Conservation (phyloP, 2,329 filamentous ascomycete genomes). For the Madurella mycetomatis region DNA sequence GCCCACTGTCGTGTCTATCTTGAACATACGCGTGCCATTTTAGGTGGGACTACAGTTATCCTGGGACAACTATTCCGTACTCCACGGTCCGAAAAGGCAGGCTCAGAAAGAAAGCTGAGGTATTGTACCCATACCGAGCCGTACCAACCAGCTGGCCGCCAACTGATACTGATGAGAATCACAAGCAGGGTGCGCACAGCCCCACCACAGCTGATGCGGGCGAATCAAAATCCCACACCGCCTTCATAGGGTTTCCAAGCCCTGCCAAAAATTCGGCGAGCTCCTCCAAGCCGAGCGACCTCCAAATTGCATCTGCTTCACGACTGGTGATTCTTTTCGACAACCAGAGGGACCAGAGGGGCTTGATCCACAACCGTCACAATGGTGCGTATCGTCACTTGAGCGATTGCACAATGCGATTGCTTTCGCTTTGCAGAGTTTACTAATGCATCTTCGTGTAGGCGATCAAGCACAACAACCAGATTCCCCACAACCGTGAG, state of each 20-base stretch:
- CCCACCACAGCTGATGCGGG: slow-evolving; percentile 6
- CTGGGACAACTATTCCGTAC: no score
- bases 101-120: no score
- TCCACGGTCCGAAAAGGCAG: no score
- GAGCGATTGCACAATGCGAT: slow-evolving; percentile 20
- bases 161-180: no score
- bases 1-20: no score
- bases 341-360: slow-evolving; percentile 28
- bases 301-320: slow-evolving; percentile 35
- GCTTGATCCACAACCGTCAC: slow-evolving; percentile 50
- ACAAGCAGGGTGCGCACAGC: not conserved
- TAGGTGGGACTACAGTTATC: no score
- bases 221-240: slow-evolving; percentile 26
- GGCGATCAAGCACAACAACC: slow-evolving; percentile 99
- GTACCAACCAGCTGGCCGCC: not conserved
- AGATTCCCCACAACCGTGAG: slow-evolving; percentile 93
- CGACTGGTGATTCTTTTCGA: slow-evolving; percentile 32
- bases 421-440: slow-evolving; percentile 15
- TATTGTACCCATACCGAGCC: no score
- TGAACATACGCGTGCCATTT: no score
- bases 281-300: slow-evolving; percentile 29
- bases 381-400: slow-evolving; percentile 42
- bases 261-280: slow-evolving; percentile 38
- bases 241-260: slow-evolving; percentile 41
- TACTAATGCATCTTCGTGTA: slow-evolving; percentile 34